Percentiles rank a stretch among this genome's conserved stretches.
phyloP scores from a whole-genome alignment of 1,284 basidiomycete species.

The Peniophora sp. region DNA sequence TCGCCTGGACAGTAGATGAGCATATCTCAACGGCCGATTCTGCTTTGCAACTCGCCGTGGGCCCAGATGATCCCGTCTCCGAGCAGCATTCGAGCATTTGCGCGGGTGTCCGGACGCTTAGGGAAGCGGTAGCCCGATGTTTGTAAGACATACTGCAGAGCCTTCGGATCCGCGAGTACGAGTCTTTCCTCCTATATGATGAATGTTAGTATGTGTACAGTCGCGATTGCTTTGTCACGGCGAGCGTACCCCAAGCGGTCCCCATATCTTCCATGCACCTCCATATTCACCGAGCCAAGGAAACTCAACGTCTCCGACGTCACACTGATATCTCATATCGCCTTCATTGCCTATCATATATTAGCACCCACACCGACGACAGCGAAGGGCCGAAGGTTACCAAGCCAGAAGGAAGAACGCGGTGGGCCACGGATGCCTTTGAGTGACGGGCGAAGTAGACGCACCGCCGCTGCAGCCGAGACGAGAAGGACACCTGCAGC shows the following conservation, averaged over 20 bases:
- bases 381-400: slow-evolving; percentile 1
- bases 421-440: slow-evolving; percentile 1
- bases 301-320: slow-evolving; percentile 23
- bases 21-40: neutral
- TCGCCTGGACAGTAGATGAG: slow-evolving; percentile 4
- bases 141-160: slow-evolving; percentile 19
- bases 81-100: slow-evolving; percentile 8
- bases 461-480: too few species aligned
- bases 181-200: slow-evolving; percentile 9
- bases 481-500: neutral
- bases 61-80: slow-evolving; percentile 14
- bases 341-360: slow-evolving; percentile 17
- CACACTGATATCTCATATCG: slow-evolving; percentile 15
- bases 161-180: slow-evolving; percentile 16
- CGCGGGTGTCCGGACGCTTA: slow-evolving; percentile 12
- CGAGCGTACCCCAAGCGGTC: slow-evolving; percentile 19
- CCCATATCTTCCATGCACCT: slow-evolving; percentile 18
- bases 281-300: slow-evolving; percentile 24
- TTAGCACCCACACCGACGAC: too few species aligned
- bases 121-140: slow-evolving; percentile 16
- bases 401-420: slow-evolving; percentile 3
- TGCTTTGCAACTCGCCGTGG: slow-evolving; percentile 7
- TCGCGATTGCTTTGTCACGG: too few species aligned
- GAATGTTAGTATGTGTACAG: neutral
- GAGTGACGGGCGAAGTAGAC: neutral